A percentile compares a stretch with the other conserved stretches of the same genome.
phyloP scores from a whole-genome alignment of 148 eudicot genomes.

The Talinum fruticosum region DNA sequence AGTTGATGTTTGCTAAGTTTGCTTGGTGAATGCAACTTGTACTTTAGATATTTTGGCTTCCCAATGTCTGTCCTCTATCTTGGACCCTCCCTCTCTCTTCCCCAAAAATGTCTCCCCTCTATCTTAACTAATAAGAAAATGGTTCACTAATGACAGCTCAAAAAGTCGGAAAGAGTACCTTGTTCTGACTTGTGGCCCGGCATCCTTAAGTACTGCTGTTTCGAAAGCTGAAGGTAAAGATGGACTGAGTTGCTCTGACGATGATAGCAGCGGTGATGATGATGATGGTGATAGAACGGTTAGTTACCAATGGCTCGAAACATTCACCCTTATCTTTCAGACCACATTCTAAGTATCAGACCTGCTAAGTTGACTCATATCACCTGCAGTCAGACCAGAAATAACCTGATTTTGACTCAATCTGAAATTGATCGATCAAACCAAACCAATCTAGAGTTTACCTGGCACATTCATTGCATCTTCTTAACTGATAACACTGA shows the following conservation, averaged over 20 bases:
- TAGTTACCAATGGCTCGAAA: slow-evolving; percentile 18
- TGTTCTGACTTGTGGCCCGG: slow-evolving; percentile 90
- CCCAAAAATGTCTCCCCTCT: background rate
- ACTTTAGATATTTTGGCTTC: background rate
- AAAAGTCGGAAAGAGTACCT: slow-evolving; percentile 88
- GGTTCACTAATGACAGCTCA: slow-evolving; percentile 49
- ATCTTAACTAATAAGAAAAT: slow-evolving; percentile 5
- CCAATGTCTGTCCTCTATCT: background rate
- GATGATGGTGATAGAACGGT: slow-evolving; percentile 59
- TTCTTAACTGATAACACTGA: background rate
- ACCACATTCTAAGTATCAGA: background rate
- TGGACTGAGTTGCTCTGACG: slow-evolving; percentile 55
- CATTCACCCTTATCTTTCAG: background rate
- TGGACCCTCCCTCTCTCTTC: no score
- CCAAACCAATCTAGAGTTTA: background rate
- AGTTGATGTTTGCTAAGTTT: background rate
- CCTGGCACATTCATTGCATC: background rate
- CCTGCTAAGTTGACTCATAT: background rate
- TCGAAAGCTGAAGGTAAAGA: slow-evolving; percentile 68
- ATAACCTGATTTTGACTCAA: background rate
- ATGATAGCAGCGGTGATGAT: slow-evolving; percentile 62
- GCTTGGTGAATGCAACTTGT: background rate
- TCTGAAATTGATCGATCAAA: background rate
- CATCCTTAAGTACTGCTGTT: slow-evolving; percentile 58
- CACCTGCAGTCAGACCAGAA: background rate